Base-by-base conservation (phyloP, 495 filamentous ascomycete species). In the Penicillium robsamsonii region DNA sequence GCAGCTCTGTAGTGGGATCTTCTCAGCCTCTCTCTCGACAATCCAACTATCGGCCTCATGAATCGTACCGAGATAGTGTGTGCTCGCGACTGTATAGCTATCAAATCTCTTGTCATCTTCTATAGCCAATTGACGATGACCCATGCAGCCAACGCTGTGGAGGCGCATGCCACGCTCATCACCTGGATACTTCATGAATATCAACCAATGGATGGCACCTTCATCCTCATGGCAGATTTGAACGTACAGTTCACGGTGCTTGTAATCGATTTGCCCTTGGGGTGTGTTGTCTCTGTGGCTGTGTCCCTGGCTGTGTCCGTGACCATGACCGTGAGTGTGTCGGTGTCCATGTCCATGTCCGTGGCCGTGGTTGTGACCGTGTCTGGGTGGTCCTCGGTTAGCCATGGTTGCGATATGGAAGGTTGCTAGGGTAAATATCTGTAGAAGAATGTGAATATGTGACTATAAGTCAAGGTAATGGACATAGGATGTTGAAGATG, bases 1-100 rank as follows among this genome's bases (percentile, higher is more conserved):
- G 27, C 45, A 46, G 9, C 45, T 46, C 29, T 46, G 45, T 18
- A 46, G 45, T 31, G 45, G 45, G 5, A 46, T 20, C 25, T 31
- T 31, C 9, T 12, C 2, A 8, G 45, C 27, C 45, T 46, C 45
- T 10, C 1, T 1, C 3, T 8, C 6, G 8, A 46, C 45, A 30
- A 20, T 46, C 8, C 15, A 3, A 31, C 15, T 30, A 1, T 29
- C 27, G 22, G 11, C 5, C 7, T 3, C 15, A 46, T 8, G 25
- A 8, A 46, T 31, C 17, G 2, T 17, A 18, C 25, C 45, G 45
- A 46, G 45, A 17, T 31, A 46, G 45, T 46, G 45, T 24, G 25
- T 46, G 13, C 2, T 1, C 17, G 17, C 29, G 13, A 46, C 45
- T 18, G 25, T 15, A 6, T 11, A 2, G 45, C 45, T 46, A 30